Base-by-base conservation (phyloP, 1,284 basidiomycete genomes). In the Farysia itapuensis region DNA sequence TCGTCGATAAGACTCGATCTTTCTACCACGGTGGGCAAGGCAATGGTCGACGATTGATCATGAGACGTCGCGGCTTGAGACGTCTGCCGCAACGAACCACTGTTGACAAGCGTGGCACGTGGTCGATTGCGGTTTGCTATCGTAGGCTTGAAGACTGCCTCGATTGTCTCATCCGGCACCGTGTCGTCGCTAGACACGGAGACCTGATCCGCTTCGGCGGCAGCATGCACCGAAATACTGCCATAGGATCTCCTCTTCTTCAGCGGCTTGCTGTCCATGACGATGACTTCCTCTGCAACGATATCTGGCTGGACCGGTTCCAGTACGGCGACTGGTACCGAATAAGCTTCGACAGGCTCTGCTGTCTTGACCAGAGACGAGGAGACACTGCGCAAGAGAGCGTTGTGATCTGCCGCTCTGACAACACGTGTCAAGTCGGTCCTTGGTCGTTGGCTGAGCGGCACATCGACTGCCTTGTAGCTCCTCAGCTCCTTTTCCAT, bases 161-260 rank as follows among this genome's bases (percentile, higher is more conserved):
- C 45, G 18, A 35, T 37, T 3, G 18, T 13, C 5, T 40, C 25
- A 18, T 38, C 36, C 20, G 18, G 8, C 20, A 11, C 31, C 11
- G 31, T 9, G 9, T 14, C 18, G 7, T 59, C 56, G 18, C 52
- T 43, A 4, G 52, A 38, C 15, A 18, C 12, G 14, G 39, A 31
- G 5, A 40, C 25, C 20, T 39, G 30, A 2, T 36, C 42, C 22
- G 28, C 42, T 14, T 24, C 22, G 28, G 41, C 46, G 3, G 50
- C 19, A 7, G 46, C 57, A 21, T 60, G 50, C 8, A 60, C 50
- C 1, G 57, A 60, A 8, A 60, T 43, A 22, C 40, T 53, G 24
- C 57, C 57, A 38, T 60, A 60, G 21, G 57, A 60, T 8, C 57
- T 45, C 8, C 57, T 32, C 50, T 60, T 60, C 21, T 54, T 49